These are phyloP conservation scores for Speleostelium caveatum DNA, from an alignment of 78 protist genomes.

Conservation along the genomic window DNA sequence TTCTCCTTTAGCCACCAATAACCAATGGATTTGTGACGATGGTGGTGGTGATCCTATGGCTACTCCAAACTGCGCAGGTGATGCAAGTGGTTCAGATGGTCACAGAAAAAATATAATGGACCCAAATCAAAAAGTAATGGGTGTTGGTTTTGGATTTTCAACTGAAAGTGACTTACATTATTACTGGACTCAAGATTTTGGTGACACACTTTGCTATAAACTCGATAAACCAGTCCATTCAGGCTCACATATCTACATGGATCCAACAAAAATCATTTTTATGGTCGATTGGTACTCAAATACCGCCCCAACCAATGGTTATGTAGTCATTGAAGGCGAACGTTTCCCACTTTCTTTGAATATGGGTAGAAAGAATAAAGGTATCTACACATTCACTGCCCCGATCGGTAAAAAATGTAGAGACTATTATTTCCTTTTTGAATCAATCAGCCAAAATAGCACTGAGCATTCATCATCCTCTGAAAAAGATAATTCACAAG, in stretches of 20 bases:
- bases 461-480: not conserved
- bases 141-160: constrained; percentile 22
- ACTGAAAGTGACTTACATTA: not conserved
- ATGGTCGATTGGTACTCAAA: constrained; percentile 37
- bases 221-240: constrained; percentile 13
- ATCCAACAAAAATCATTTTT: not conserved
- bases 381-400: constrained; percentile 7
- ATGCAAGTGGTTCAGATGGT: constrained; percentile 34
- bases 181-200: constrained; percentile 72
- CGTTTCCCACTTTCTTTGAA: not conserved
- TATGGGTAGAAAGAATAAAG: constrained; percentile 31
- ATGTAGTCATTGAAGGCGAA: constrained; percentile 14
- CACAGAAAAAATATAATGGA: constrained; percentile 50
- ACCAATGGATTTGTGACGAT: constrained; percentile 67
- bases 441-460: not conserved
- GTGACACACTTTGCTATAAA: constrained; percentile 7
- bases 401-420: constrained; percentile 15
- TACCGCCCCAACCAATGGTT: constrained; percentile 2
- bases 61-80: constrained; percentile 19
- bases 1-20: constrained; percentile 33
- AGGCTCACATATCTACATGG: constrained; percentile 13
- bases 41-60: constrained; percentile 25
- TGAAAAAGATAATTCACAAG: constrained; percentile 5
- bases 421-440: constrained; percentile 44
- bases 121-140: not conserved